Percentiles rank a stretch among this genome's conserved stretches.
phyloP scores from a whole-genome alignment of 805 yeast species.

The Geotrichum ghanense region DNA sequence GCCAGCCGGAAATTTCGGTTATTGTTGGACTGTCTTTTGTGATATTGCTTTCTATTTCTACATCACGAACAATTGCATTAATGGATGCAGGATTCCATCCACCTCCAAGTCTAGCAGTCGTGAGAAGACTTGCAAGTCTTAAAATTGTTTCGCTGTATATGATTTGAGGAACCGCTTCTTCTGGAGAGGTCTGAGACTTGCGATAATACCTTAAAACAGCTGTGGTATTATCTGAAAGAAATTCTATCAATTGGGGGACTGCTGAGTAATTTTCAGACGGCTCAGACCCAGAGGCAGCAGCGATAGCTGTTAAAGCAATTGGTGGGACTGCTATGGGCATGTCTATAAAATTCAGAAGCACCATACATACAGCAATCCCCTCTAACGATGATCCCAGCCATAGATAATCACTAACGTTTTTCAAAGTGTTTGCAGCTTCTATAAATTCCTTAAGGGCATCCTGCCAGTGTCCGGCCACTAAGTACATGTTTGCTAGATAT shows the following conservation, averaged over 20 bases:
- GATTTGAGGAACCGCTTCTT: conserved; percentile 72
- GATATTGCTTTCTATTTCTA: conserved; percentile 19
- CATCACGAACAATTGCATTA: conserved; percentile 34
- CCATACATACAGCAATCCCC: conserved; percentile 56
- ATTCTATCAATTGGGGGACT: conserved; percentile 14
- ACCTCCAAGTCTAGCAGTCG: conserved; percentile 38
- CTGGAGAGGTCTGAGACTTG: conserved; percentile 42
- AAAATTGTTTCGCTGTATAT: conserved; percentile 65
- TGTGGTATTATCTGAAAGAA: conserved; percentile 17
- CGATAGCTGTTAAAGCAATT: conserved; percentile 10
- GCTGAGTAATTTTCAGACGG: conserved; percentile 4
- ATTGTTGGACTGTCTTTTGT: conserved; percentile 18
- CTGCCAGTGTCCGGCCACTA: conserved; percentile 66
- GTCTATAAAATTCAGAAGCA: conserved; percentile 47
- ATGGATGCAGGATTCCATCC: conserved; percentile 34
- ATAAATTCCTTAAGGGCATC: conserved; percentile 64
- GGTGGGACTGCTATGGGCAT: conserved; percentile 32
- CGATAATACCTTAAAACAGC: conserved; percentile 32
- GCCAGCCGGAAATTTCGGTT: conserved; percentile 36
- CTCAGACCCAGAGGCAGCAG: neutral
- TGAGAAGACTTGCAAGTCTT: conserved; percentile 51
- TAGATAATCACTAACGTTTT: conserved; percentile 56
- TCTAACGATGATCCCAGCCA: conserved; percentile 91
- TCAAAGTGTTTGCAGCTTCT: conserved; percentile 55
- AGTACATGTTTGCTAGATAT: conserved; percentile 60